Conservation (phyloP, 2,329 filamentous ascomycete species). For the Aspergillus arachidicola region DNA sequence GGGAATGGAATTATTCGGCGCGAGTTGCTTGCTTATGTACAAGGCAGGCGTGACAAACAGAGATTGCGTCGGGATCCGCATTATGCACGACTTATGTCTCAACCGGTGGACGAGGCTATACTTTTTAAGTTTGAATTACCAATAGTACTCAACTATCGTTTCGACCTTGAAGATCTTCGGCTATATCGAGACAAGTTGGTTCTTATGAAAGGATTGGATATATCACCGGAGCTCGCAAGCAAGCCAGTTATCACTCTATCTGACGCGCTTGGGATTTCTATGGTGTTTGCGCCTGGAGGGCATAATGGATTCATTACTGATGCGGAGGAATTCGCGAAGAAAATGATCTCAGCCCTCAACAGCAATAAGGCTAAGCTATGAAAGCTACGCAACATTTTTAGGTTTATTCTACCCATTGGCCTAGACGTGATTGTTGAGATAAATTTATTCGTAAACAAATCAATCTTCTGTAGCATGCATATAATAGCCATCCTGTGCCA, state of each 20-base stretch:
- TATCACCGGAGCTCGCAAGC: background rate
- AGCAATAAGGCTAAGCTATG: background rate
- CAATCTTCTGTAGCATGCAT: background rate
- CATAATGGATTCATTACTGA: constrained; percentile 8
- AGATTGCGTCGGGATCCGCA: background rate
- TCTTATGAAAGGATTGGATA: constrained; percentile 1
- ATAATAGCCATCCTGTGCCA: background rate
- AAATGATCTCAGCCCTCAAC: background rate
- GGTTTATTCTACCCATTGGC: background rate
- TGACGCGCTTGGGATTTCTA: background rate
- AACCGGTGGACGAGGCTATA: background rate
- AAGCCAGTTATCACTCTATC: background rate
- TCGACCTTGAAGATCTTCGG: background rate
- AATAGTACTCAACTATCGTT: background rate
- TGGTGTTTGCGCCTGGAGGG: constrained; percentile 1
- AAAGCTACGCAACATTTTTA: background rate
- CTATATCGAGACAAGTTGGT: constrained; percentile 3
- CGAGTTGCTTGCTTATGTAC: background rate
- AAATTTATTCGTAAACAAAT: background rate
- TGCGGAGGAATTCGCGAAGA: background rate
- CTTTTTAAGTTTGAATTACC: background rate
- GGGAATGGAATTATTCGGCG: background rate
- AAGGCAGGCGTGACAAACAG: background rate
- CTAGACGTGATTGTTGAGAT: background rate
- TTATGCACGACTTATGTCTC: background rate